Conservation (phyloP, 306 rosid species). For the Glycine latifolia region DNA sequence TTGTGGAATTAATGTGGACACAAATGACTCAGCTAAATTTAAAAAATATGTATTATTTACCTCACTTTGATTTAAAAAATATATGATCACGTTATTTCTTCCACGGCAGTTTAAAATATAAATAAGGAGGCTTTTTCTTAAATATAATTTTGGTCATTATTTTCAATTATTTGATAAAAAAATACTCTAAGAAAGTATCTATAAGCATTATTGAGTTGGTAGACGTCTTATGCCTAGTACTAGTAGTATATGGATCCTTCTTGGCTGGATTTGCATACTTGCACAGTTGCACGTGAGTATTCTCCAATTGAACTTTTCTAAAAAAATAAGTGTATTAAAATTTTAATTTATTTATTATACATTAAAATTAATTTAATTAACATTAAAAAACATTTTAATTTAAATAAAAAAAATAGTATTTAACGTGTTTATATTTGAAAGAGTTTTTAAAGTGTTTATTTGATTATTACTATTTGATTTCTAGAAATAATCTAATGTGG, state of each 20-base stretch:
- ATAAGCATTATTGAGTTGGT: conserved; percentile 40
- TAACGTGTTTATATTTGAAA: neutral
- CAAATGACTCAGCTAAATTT: neutral
- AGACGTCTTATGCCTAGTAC: too few relatives aligned
- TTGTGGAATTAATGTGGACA: neutral
- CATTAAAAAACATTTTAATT: neutral
- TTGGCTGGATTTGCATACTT: conserved; percentile 41
- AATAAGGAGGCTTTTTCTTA: neutral
- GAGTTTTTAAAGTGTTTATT: neutral
- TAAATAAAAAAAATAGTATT: neutral
- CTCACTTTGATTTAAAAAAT: neutral
- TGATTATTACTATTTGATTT: neutral
- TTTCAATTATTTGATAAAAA: conserved; percentile 32
- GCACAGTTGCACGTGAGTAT: conserved; percentile 48
- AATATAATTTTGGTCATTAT: neutral
- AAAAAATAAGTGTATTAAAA: neutral
- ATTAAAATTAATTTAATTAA: neutral
- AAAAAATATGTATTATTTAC: neutral
- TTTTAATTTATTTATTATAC: neutral
- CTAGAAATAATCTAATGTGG: neutral
- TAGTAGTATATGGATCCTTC: conserved; percentile 27
- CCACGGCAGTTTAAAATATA: neutral
- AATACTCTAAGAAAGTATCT: neutral
- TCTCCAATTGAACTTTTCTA: neutral
- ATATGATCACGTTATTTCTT: neutral